Evolutionary conservation across 176 grass and related monocot species (phyloP).

Genomic region (Stipa capillata): DNA sequence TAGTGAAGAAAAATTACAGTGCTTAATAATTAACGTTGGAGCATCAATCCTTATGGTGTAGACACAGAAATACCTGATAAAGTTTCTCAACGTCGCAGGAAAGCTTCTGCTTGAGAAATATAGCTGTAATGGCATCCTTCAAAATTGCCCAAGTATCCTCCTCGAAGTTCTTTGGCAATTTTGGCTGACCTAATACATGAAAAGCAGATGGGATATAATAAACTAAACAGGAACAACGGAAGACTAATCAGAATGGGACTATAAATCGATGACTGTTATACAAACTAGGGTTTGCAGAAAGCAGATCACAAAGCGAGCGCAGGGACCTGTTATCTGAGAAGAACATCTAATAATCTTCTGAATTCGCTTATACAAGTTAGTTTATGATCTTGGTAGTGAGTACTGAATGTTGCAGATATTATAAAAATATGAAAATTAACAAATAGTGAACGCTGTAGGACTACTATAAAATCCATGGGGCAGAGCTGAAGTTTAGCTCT

Average conservation of each 20-base stretch:
- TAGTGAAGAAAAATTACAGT: constrained; percentile 1
- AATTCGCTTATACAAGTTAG: neutral
- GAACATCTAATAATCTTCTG: neutral
- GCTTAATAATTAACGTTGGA: constrained; percentile 20
- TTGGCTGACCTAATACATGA: constrained; percentile 71
- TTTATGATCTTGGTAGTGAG: neutral
- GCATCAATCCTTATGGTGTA: neutral
- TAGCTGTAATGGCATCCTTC: constrained; percentile 89
- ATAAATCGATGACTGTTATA: neutral
- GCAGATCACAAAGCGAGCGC: neutral
- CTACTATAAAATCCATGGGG: too few relatives aligned
- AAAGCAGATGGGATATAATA: constrained; percentile 14
- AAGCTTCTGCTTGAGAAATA: constrained; percentile 89
- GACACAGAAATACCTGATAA: constrained; percentile 66
- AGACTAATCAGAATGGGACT: neutral
- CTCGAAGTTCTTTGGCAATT: constrained; percentile 85
- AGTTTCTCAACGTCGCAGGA: constrained; percentile 88
- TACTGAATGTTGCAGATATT: neutral
- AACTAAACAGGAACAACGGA: constrained; percentile 8
- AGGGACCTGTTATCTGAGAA: neutral
- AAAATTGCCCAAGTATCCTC: constrained; percentile 89
- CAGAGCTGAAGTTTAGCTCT: neutral
- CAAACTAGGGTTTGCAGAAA: constrained; percentile 1
- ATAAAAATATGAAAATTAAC: neutral
- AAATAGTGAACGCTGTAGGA: neutral